Evolutionary conservation across 306 rosid species (phyloP), one percentile per base, ranked within the genome.

Genomic region (Medicago lupulina): DNA sequence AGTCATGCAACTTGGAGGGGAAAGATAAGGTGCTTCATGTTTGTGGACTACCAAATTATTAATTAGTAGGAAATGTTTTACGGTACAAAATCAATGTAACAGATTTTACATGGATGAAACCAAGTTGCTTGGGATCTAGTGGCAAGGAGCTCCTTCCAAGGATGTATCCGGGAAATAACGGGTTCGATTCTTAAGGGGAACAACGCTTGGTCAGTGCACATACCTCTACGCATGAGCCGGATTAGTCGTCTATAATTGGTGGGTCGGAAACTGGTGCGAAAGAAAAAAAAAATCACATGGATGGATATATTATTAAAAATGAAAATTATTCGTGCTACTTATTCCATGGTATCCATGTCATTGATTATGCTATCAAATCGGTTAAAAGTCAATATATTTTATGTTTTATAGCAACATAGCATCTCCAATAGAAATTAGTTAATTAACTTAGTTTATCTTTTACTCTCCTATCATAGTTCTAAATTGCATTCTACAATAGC

Each of bases 11-110:
- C 8, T 62, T 31, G 50, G 70, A 68, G 55, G 34, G 53, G 25
- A 71, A 50, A 59, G 58, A 51, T 51, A 43, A 8, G 69, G 21
- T 65, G 25, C 57, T 19, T 74, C 70, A 67, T 25, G 49, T 68
- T 5, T n/a, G 81, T 64, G 83, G 81, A 62, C 62, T 47, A 69
- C 81, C 69, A 79, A 70, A 58, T 54, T 57, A 68, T 73, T 41
- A 34, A 25, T 10, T 46, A 70, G 21, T 9, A 28, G 31, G 31
- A 28, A 28, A 28, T 9, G n/a, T 47, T 59, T 46, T 38, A n/a
- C 60, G 18, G 6, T 11, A 16, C 41, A 67, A 78, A 78, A 78
- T 73, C 60, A 50, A 7, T 28, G 4, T 15, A 25, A 49, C 79
- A 71, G 19, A 12, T 23, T 10, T 70, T 76, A 64, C 60, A 64